phyloP scores from a whole-genome alignment of 805 yeast genomes.

The Metschnikowia similis region DNA sequence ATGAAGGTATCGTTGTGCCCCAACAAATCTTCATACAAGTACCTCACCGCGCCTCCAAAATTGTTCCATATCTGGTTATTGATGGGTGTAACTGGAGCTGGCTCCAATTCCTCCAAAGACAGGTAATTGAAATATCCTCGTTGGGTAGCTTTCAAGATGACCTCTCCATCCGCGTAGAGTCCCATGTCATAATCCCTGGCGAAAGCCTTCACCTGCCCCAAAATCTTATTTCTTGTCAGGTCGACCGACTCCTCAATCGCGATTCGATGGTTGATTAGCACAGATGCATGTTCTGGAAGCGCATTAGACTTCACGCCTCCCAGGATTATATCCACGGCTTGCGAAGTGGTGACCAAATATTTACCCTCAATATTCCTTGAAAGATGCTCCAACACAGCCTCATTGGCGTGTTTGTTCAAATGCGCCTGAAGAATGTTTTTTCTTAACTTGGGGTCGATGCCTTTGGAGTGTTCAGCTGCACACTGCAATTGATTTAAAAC shows the following conservation, averaged over 20 bases:
- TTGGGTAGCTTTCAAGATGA: slow-evolving; percentile 19
- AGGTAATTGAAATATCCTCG: slow-evolving; percentile 27
- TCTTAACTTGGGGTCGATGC: slow-evolving; percentile 29
- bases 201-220: slow-evolving; percentile 25
- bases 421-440: slow-evolving; percentile 38
- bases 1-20: slow-evolving; percentile 17
- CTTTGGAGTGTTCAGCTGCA: slow-evolving; percentile 40
- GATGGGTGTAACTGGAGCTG: slow-evolving; percentile 45
- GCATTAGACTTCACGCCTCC: slow-evolving; percentile 53
- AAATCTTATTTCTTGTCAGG: slow-evolving; percentile 28
- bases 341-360: slow-evolving; percentile 43
- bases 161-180: slow-evolving; percentile 24
- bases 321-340: slow-evolving; percentile 42
- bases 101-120: slow-evolving; percentile 27
- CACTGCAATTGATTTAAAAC: slow-evolving; percentile 42
- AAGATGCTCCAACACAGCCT: slow-evolving; percentile 32
- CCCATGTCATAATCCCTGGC: slow-evolving; percentile 39
- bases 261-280: slow-evolving; percentile 43
- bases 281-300: slow-evolving; percentile 44
- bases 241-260: slow-evolving; percentile 33
- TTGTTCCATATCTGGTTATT: slow-evolving; percentile 43
- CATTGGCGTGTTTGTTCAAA: slow-evolving; percentile 33
- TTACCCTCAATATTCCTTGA: slow-evolving; percentile 23
- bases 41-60: slow-evolving; percentile 60
- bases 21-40: slow-evolving; percentile 55